Evolutionary conservation across 2,329 filamentous ascomycete species (phyloP), one percentile per base, ranked within the genome.

Genomic region (Neonectria neomacrospora): DNA sequence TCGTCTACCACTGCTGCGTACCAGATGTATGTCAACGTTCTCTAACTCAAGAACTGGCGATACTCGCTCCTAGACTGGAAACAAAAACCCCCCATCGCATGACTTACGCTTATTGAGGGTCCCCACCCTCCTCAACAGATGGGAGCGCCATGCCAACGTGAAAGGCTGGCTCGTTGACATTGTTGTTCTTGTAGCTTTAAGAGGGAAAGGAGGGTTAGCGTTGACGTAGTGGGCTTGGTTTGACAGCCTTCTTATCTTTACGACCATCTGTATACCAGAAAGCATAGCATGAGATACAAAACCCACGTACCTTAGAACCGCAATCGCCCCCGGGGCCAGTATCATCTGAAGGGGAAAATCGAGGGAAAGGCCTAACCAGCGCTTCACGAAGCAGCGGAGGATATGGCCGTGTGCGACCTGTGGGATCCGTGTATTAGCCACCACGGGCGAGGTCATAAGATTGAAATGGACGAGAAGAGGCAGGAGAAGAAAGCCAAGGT

Each of bases 361-460:
- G 64, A 83, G 65, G 1, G 78, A 70, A 63, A 78, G 79, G 4
- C 74, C 74, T 48, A 84, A 63, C 82, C 82, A 84, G 9, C 82
- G 71, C 71, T 82, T 83, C 3, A 78, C 77, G 61, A 84, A 83
- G 4, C 77, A 79, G 28, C 82, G 79, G 5, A 84, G 76, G 18
- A 83, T 76, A 66, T 79, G 80, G 9, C 81, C 81, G 63, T 83
- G 80, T 1, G 81, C 76, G 28, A 81, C 75, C 54, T 75, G 9
- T 20, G n/a, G 37, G 11, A 18, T 3, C 11, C n/a, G n/a, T 41
- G 11, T 14, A 2, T 41, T 41, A 39, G 7, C 16, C 16, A 39
- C 37, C 16, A 8, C 16, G 14, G 14, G 34, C 34, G 16, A 37
- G 8, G 34, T 6, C n/a, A n/a, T 2, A n/a, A 37, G 34, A 37